These are phyloP conservation scores for Auriscalpium microsporum DNA, from an alignment of 768 basidiomycete genomes.

Conservation along the genomic window DNA sequence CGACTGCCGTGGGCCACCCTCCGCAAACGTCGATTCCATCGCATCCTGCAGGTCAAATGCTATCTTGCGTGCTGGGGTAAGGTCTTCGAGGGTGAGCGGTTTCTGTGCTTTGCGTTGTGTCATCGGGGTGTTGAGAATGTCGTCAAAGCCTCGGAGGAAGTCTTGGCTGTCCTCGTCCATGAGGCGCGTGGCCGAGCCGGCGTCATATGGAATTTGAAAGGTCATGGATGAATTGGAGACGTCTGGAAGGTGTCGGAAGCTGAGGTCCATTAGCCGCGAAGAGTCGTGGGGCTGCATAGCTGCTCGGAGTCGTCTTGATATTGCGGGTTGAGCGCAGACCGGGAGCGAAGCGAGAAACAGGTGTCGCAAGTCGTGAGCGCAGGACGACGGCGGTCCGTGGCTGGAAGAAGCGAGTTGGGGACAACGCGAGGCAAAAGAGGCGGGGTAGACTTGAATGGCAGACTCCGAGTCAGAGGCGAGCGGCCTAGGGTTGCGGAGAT, in stretches of 20 bases:
- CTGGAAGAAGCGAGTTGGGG: too few species aligned
- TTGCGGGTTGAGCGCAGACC: too few species aligned
- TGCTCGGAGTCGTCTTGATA: not conserved
- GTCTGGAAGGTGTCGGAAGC: not conserved
- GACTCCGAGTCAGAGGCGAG: too few species aligned
- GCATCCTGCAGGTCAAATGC: not conserved
- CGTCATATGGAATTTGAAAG: not conserved
- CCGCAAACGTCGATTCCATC: not conserved
- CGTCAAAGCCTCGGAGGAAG: constrained; percentile 1
- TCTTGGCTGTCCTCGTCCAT: not conserved
- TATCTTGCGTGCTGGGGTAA: not conserved
- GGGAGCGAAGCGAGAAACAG: too few species aligned
- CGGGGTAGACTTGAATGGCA: too few species aligned
- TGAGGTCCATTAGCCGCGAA: not conserved
- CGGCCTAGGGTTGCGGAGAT: not conserved
- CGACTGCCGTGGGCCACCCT: not conserved
- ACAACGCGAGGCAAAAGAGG: too few species aligned
- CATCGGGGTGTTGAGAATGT: not conserved
- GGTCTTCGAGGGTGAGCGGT: not conserved
- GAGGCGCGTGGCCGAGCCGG: not conserved
- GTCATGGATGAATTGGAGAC: constrained; percentile 1
- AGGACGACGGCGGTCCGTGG: too few species aligned
- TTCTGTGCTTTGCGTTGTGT: not conserved
- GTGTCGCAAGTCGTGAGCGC: too few species aligned
- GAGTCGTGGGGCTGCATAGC: not conserved